Evolutionary conservation across 306 rosid species (phyloP).

Genomic region (Trifolium fragiferum): DNA sequence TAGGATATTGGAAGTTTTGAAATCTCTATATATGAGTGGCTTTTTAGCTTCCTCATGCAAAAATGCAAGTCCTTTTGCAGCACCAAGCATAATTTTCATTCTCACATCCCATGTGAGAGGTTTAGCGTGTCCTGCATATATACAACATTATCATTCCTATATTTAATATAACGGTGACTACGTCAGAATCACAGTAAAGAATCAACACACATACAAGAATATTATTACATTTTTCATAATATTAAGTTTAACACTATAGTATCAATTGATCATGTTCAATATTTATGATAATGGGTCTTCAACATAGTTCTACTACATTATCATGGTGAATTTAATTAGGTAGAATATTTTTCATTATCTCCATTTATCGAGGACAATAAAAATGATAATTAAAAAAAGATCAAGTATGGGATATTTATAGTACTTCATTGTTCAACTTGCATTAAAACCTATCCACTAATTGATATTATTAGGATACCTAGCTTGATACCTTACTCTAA

Average conservation of each 20-base stretch:
- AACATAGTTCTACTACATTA: not conserved
- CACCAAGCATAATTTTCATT: constrained; percentile 63
- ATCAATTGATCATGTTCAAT: no score
- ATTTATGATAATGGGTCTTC: not conserved
- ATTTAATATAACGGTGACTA: no score
- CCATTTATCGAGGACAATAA: not conserved
- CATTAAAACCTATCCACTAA: not conserved
- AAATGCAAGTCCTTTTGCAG: constrained; percentile 76
- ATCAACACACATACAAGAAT: no score
- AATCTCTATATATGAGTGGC: constrained; percentile 66
- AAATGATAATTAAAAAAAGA: not conserved
- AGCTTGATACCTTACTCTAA: no score
- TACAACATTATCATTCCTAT: not conserved
- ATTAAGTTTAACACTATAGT: no score
- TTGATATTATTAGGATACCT: not conserved
- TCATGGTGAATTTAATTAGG: not conserved
- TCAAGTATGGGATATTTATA: not conserved
- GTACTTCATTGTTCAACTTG: not conserved
- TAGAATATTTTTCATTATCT: not conserved
- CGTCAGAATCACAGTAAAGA: no score
- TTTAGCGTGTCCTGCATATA: constrained; percentile 29
- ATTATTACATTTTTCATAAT: no score
- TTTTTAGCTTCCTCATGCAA: constrained; percentile 65
- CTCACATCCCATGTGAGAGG: constrained; percentile 65
- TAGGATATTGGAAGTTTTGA: constrained; percentile 67